These are phyloP conservation scores for Rhodotorula sp. DNA, from an alignment of 1,284 basidiomycete species.

Conservation along the genomic window DNA sequence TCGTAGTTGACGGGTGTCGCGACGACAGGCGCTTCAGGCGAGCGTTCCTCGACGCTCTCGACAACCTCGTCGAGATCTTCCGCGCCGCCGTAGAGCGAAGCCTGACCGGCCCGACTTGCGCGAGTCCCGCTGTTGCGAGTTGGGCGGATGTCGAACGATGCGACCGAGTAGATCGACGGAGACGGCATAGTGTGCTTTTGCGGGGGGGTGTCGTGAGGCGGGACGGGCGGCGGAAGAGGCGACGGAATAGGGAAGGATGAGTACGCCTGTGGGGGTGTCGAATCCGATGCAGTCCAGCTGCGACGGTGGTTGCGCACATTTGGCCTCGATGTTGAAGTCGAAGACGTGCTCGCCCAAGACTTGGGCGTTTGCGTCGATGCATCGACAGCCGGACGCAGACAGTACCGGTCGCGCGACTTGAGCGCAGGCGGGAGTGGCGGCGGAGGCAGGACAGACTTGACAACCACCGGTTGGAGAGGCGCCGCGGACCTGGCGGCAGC, in stretches of 20 bases:
- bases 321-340: neutral
- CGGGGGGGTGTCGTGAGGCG: neutral
- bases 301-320: neutral
- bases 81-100: neutral
- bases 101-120: neutral
- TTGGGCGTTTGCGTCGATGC: constrained; percentile 22
- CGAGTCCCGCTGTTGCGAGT: neutral
- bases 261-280: constrained; percentile 20
- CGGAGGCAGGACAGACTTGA: neutral
- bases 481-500: neutral
- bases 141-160: constrained; percentile 15
- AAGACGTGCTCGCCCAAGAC: neutral
- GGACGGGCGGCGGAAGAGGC: neutral
- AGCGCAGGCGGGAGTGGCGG: neutral
- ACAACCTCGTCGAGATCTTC: constrained; percentile 4
- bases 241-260: constrained; percentile 10
- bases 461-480: neutral
- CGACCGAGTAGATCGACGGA: constrained; percentile 31
- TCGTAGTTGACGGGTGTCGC: constrained; percentile 13
- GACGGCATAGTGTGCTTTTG: constrained; percentile 7
- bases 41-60: neutral
- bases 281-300: neutral
- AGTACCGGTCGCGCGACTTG: constrained; percentile 6
- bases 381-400: constrained; percentile 14
- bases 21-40: neutral